These are phyloP conservation scores for Trifolium dubium DNA, from an alignment of 306 rosid species.

Conservation along the genomic window DNA sequence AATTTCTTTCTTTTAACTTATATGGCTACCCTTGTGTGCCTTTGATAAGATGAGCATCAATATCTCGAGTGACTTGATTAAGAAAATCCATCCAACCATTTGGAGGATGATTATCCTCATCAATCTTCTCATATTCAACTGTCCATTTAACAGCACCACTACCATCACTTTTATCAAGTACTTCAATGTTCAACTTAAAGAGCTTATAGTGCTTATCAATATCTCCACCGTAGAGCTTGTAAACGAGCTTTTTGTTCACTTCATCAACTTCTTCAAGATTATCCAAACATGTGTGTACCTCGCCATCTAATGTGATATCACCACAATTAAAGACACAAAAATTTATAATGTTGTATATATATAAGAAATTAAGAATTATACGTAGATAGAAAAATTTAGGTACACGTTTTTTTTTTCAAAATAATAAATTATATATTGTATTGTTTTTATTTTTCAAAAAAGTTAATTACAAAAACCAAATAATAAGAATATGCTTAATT, in stretches of 20 bases:
- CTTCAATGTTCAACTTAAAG: background rate
- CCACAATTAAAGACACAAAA: no score
- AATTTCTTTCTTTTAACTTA: background rate
- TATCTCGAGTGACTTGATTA: background rate
- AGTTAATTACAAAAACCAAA: no score
- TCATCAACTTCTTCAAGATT: background rate
- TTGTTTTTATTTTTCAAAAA: background rate
- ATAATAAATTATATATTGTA: background rate
- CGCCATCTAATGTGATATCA: background rate
- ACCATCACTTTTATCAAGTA: background rate
- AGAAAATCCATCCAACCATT: background rate
- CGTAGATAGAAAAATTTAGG: background rate
- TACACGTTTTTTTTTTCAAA: background rate
- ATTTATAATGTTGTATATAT: no score
- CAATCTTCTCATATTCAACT: background rate
- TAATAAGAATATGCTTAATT: no score
- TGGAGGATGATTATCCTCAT: background rate
- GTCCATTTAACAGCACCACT: background rate
- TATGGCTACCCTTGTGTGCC: background rate
- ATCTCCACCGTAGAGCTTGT: background rate
- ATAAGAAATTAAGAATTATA: no score
- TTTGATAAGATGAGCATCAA: background rate
- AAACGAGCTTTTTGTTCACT: background rate
- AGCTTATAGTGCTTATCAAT: background rate
- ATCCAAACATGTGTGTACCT: background rate